Base-by-base conservation (phyloP, 257 asterid genomes). In the Euphrasia confusa region DNA sequence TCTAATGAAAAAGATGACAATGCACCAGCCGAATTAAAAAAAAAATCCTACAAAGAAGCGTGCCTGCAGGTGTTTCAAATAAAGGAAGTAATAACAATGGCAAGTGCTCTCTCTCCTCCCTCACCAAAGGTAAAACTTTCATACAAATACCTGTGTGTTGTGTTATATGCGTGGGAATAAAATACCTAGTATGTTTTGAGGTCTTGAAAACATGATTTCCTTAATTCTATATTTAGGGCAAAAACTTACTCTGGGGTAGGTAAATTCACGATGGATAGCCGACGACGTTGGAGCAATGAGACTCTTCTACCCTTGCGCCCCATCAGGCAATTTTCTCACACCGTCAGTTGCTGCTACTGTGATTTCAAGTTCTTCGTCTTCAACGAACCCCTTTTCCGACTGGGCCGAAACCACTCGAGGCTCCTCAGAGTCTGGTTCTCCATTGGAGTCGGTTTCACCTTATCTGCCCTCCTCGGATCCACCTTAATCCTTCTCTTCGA, bases 281-380 rank as follows among this genome's bases (percentile, higher is more conserved):
- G 27, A 15, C 24, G 55, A 9, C 55, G 55, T 27, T 50, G 79
- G 47, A 71, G 71, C 57, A 63, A 45, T 70, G 80, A 67, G 14
- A 66, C 87, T 35, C 69, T 85, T 64, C 79, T 90, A 35, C 95
- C 96, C 3, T 56, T 87, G 70, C 84, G 87, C 56, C 56, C 63
- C 53, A 32, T 70, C 50, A 57, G 75, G 28, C 80, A 70, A 65
- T 67, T 78, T 39, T 70, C 85, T 58, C 70, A 74, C 70, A 67
- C 86, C 13, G 52, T 90, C 55, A 87, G 95, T 61, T 85, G 93
- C 81, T 90, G 92, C 91, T 91, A 84, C 53, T 91, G 98, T 49
- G 96, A 88, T 75, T 71, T 72, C 79, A 91, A 91, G 72, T 81
- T 81, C 4, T 40, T 64, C 40, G 69, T 69, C 44, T 75, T 88